phyloP scores from a whole-genome alignment of 2,329 filamentous ascomycete genomes.

The Corynespora cassiicola region DNA sequence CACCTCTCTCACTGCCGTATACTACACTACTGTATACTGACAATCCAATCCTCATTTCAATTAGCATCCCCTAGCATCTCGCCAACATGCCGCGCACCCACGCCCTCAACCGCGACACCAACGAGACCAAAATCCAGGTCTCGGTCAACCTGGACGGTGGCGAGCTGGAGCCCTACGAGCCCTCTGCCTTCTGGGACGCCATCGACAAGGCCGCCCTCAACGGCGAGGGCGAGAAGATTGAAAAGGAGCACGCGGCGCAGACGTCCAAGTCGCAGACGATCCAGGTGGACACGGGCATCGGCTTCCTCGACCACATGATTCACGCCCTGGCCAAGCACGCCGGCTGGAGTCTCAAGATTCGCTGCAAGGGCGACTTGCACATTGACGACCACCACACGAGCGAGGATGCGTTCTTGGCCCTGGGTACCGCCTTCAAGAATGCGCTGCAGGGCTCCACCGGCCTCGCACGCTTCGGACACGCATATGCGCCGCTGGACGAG shows the following conservation, averaged over 20 bases:
- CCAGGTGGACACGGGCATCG: constrained; percentile 88
- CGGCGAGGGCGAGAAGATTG: constrained; percentile 36
- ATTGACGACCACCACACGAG: constrained; percentile 99
- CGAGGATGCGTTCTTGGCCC: constrained; percentile 91
- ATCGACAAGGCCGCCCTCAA: constrained; percentile 54
- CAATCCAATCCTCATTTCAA: background rate
- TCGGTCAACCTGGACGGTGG: constrained; percentile 94
- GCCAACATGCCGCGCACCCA: constrained; percentile 67
- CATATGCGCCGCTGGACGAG: constrained; percentile 94
- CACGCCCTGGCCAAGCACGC: constrained; percentile 96
- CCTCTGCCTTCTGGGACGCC: constrained; percentile 40
- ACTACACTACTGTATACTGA: too few species aligned
- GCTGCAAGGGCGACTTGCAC: constrained; percentile 87
- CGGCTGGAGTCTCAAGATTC: constrained; percentile 86
- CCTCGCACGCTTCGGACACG: constrained; percentile 87
- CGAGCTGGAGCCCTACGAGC: constrained; percentile 60
- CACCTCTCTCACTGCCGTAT: too few species aligned
- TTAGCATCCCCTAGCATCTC: constrained; percentile 1
- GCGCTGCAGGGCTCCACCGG: constrained; percentile 81
- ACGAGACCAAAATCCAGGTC: constrained; percentile 96
- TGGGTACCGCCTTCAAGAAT: constrained; percentile 82
- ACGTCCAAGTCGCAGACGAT: constrained; percentile 85
- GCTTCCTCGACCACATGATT: constrained; percentile 98
- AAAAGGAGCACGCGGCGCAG: constrained; percentile 80
- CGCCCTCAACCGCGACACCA: constrained; percentile 85